Evolutionary conservation across 495 filamentous ascomycete species (phyloP), one percentile per base, ranked within the genome.

Genomic region (Podospora australis): DNA sequence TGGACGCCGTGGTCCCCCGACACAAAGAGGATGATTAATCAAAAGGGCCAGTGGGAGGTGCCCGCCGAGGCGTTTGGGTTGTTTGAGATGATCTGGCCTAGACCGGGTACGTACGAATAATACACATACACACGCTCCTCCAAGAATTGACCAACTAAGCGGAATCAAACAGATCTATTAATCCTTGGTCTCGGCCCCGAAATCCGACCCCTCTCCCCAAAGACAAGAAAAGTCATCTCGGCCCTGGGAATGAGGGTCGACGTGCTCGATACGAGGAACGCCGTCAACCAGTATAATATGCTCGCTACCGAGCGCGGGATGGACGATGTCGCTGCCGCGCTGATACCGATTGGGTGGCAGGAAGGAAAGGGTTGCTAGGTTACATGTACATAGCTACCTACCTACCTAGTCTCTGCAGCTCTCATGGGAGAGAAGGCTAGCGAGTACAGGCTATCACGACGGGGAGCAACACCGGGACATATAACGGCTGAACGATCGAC

Each of bases 201-300:
- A 13, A 86, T 89, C 28, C 66, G 80, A 39, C 88, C 90, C 3
- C 57, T 97, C 6, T 82, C 84, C n/a, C 84, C 87, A 1, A 74
- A 79, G 51, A 85, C 86, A 41, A 79, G 85, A 54, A 70, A 72
- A 49, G 70, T 78, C 52, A 81, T 99, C 46, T 84, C 81, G 56
- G 76, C 76, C 19, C 53, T 97, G 46, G 92, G 92, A 0, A 84
- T 99, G 49, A 75, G 87, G 50, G 70, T 97, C 22, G 92, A 99
- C 57, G 77, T 96, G 10, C 78, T 87, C 63, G 92, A 96, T 72
- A 99, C 92, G 28, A 72, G 88, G 49, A 96, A 96, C 70, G 92
- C 92, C 17, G 90, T 90, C 14, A 84, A 88, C 45, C 88, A 90
- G 71, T 95, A 87, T 58, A 95, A 95, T 62, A 55, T 95, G 55